Base-by-base conservation (phyloP, 768 basidiomycete genomes). In the Chalciporus piperatus region DNA sequence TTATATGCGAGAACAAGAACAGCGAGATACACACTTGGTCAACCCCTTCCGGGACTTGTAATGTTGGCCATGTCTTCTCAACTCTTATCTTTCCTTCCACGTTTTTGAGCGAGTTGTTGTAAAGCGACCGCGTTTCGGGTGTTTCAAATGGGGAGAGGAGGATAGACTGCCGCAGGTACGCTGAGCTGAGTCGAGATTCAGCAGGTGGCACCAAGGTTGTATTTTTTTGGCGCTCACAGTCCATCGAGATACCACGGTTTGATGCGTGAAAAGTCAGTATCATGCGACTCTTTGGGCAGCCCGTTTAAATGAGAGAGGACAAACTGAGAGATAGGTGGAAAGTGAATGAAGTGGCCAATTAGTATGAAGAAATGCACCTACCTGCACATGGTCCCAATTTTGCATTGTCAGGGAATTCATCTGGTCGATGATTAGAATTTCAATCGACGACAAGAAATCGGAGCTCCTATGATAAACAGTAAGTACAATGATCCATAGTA, bases 371-470 rank as follows among this genome's bases (percentile, higher is more conserved):
- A 8, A 4, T 4, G 13, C 16, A 62, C 76, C 32, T 64, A 92
- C 95, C 78, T 97, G 91, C 17, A 95, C 79, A 63, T 98, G 97
- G 35, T 98, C 94, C 97, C 97, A 99, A 61, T 99, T 99, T 72
- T 98, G 97, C 97, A 98, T 98, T 4, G 83, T 80, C 60, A 98
- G 79, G 3, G 87, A 87, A 67, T 98, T 93, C 75, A 92, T 76
- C 62, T 97, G 94, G 67, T 98, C 97, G 14, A 92, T 77, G n/a
- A 98, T 72, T 19, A 93, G 71, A 6, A 98, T 70, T 64, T 99
- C 97, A 49, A 99, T 89, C 3, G 93, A 96, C 11, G 91, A 91
- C 46, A 99, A 74, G 66, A 96, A 93, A 70, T 99, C 97, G 11
- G 83, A 84, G 59, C 78, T 89, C 64, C 92, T 92, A 49, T 12